These are phyloP conservation scores for Oropetium thomaeum DNA, from an alignment of 176 grass and related monocot genomes.

Conservation along the genomic window DNA sequence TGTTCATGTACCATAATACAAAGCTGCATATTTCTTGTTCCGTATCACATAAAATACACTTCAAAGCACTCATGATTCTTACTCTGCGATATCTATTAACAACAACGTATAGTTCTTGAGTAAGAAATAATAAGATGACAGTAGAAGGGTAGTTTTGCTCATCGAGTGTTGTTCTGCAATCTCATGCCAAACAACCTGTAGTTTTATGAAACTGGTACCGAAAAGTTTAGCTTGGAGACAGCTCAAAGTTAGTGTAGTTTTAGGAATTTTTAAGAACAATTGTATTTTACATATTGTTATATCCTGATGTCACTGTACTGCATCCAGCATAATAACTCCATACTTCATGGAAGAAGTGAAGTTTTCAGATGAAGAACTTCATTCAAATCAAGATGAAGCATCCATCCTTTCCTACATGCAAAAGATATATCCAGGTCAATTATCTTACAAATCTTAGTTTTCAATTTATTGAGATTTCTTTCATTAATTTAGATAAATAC, in stretches of 20 bases:
- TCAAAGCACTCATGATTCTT: not conserved
- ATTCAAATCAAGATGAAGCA: slow-evolving; percentile 72
- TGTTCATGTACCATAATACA: not conserved
- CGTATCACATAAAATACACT: not conserved
- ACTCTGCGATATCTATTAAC: not conserved
- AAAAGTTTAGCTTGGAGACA: not conserved
- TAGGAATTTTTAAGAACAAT: not conserved
- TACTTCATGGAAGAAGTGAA: slow-evolving; percentile 94
- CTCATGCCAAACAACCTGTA: not conserved
- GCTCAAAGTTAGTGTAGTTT: not conserved
- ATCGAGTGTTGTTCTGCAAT: not conserved
- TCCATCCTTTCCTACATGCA: slow-evolving; percentile 94
- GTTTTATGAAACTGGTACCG: not conserved
- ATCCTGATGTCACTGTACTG: slow-evolving; percentile 25
- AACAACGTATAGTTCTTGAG: not conserved
- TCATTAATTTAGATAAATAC: not conserved
- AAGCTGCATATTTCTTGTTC: not conserved
- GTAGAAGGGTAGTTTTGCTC: not conserved
- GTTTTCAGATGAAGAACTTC: slow-evolving; percentile 86
- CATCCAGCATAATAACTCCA: slow-evolving; percentile 72
- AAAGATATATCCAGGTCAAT: slow-evolving; percentile 88
- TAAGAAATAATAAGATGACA: not conserved
- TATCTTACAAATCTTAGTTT: slow-evolving; percentile 7
- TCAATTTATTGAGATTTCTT: not conserved
- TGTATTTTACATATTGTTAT: not conserved